Evolutionary conservation across 202 grass and related monocot genomes (phyloP).

Genomic region (Digitaria exilis): DNA sequence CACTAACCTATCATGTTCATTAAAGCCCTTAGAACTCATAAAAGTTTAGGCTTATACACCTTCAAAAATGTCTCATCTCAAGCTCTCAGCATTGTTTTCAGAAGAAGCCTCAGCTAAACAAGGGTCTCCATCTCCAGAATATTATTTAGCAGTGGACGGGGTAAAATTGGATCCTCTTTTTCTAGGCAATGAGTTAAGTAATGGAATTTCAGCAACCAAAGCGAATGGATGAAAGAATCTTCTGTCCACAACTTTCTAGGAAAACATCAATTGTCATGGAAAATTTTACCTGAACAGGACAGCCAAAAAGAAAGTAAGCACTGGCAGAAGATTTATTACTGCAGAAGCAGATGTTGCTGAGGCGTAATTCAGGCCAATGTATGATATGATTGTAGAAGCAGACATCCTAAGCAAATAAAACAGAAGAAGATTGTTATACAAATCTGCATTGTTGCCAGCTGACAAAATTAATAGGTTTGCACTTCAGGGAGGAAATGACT

Average conservation of each 20-base stretch:
- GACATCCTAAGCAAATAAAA: conserved; percentile 34
- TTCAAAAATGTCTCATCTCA: neutral
- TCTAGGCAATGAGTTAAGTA: neutral
- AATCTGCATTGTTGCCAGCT: neutral
- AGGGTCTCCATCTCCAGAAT: neutral
- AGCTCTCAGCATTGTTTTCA: neutral
- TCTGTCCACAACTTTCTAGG: neutral
- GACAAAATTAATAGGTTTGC: neutral
- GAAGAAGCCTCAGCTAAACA: neutral
- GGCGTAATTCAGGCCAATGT: conserved; percentile 43
- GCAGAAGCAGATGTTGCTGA: conserved; percentile 46
- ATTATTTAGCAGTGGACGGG: neutral
- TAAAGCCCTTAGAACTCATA: neutral
- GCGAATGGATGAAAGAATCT: neutral
- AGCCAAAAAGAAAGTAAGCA: conserved; percentile 49
- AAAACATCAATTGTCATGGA: neutral
- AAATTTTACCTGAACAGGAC: conserved; percentile 30
- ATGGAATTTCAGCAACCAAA: neutral
- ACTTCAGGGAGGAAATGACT: neutral
- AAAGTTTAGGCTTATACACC: neutral
- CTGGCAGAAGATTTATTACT: conserved; percentile 41
- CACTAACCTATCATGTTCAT: neutral
- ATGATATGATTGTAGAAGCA: conserved; percentile 42
- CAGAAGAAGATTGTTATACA: neutral
- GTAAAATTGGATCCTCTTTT: neutral